A percentile compares a stretch with the other conserved stretches of the same genome.
Conservation (phyloP, 345 rosid genomes). For the Nephelium lappaceum region DNA sequence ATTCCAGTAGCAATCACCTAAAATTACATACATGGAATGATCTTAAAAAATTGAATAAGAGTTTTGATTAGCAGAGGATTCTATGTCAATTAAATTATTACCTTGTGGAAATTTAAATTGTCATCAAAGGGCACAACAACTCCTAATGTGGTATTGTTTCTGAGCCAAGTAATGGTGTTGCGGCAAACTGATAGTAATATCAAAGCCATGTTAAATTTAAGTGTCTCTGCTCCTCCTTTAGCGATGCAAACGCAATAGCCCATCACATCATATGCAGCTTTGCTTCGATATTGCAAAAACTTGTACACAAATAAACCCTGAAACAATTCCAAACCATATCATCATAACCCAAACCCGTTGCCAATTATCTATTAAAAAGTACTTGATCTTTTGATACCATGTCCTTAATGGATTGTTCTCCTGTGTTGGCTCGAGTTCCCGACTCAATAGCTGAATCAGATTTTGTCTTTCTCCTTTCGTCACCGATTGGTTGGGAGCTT, state of each 20-base stretch:
- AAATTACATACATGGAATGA: background rate
- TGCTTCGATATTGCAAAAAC: slow-evolving; percentile 61
- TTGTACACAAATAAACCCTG: slow-evolving; percentile 72
- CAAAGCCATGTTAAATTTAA: slow-evolving; percentile 88
- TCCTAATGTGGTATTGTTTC: slow-evolving; percentile 81
- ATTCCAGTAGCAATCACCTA: slow-evolving; percentile 70
- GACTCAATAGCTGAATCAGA: slow-evolving; percentile 74
- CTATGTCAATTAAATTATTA: background rate
- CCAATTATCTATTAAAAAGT: slow-evolving; percentile 82
- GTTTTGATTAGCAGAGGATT: background rate
- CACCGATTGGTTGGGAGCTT: slow-evolving; percentile 82
- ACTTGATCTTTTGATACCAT: slow-evolving; percentile 47
- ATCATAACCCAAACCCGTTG: slow-evolving; percentile 81
- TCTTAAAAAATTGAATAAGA: too few relatives aligned
- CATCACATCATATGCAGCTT: slow-evolving; percentile 61
- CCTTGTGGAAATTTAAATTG: slow-evolving; percentile 85
- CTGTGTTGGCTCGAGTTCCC: slow-evolving; percentile 71
- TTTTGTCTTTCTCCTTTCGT: slow-evolving; percentile 60
- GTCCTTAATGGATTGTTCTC: slow-evolving; percentile 53
- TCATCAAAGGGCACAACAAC: slow-evolving; percentile 76
- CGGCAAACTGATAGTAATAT: slow-evolving; percentile 79
- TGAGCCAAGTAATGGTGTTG: slow-evolving; percentile 87
- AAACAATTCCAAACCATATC: slow-evolving; percentile 63
- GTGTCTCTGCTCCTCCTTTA: slow-evolving; percentile 86
- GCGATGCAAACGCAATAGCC: slow-evolving; percentile 83